Evolutionary conservation across 2,329 filamentous ascomycete species (phyloP).

Genomic region (Lachnellula arida): DNA sequence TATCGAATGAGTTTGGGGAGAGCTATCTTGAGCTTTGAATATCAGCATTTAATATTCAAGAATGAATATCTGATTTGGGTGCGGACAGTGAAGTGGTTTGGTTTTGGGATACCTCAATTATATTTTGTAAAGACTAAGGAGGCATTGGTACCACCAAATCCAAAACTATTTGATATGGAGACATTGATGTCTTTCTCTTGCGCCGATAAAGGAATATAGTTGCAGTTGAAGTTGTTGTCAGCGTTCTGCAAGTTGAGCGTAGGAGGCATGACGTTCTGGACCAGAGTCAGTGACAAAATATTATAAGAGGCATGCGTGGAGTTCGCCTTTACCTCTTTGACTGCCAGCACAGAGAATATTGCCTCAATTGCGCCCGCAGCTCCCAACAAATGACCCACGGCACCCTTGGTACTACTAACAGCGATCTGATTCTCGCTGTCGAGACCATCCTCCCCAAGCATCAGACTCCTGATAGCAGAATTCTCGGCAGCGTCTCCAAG

Average conservation of each 20-base stretch:
- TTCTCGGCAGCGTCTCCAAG: slow-evolving; percentile 90
- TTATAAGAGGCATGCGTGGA: not conserved
- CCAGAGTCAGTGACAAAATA: slow-evolving; percentile 2
- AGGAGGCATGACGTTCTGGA: slow-evolving; percentile 72
- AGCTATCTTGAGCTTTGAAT: not conserved
- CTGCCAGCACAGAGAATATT: slow-evolving; percentile 74
- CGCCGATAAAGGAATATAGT: slow-evolving; percentile 71
- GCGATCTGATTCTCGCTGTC: slow-evolving; percentile 60
- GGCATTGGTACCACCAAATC: slow-evolving; percentile 95
- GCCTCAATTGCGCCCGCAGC: slow-evolving; percentile 90
- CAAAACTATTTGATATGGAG: slow-evolving; percentile 91
- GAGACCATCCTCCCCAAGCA: slow-evolving; percentile 69
- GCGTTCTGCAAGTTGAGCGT: slow-evolving; percentile 75
- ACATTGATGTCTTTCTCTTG: slow-evolving; percentile 69
- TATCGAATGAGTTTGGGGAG: not conserved
- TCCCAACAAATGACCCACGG: slow-evolving; percentile 85
- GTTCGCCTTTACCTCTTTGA: slow-evolving; percentile 58
- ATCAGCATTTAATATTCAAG: not conserved
- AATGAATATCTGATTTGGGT: not conserved
- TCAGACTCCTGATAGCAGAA: slow-evolving; percentile 69
- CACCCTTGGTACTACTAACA: slow-evolving; percentile 90
- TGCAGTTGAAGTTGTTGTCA: slow-evolving; percentile 68
- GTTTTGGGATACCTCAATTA: slow-evolving; percentile 5
- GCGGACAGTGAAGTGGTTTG: not conserved
- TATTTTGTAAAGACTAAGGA: slow-evolving; percentile 65